A percentile compares a stretch with the other conserved stretches of the same genome.
Evolutionary conservation across 441 rosid genomes (phyloP).

Genomic region (Erysimum cheiri): DNA sequence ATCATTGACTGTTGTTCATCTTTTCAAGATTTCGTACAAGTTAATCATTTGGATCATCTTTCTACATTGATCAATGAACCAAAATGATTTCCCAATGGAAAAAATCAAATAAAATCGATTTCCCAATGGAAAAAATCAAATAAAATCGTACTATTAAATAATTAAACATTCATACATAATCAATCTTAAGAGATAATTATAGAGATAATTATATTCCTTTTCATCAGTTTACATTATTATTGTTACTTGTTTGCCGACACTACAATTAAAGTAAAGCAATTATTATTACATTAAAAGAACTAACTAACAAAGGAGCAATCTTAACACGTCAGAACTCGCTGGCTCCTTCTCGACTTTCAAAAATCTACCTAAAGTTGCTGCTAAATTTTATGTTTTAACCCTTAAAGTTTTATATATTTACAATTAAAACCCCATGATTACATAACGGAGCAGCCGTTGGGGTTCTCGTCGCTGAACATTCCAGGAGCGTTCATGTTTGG

Average conservation of each 20-base stretch:
- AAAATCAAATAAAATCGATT: background rate
- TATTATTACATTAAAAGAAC: slow-evolving; percentile 13
- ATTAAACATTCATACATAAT: background rate
- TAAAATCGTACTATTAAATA: background rate
- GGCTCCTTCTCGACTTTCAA: slow-evolving; percentile 32
- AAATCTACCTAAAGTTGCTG: slow-evolving; percentile 14
- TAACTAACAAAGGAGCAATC: slow-evolving; percentile 25
- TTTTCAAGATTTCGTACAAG: slow-evolving; percentile 23
- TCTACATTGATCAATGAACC: slow-evolving; percentile 21
- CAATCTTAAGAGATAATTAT: too few species aligned
- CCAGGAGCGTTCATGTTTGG: slow-evolving; percentile 47
- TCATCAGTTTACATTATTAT: slow-evolving; percentile 14
- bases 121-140: too few species aligned
- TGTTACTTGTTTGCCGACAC: slow-evolving; percentile 18
- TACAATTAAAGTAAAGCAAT: slow-evolving; percentile 17
- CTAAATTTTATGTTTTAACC: slow-evolving; percentile 1
- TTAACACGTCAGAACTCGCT: slow-evolving; percentile 31
- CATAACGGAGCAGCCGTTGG: slow-evolving; percentile 61
- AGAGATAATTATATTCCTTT: slow-evolving; percentile 6
- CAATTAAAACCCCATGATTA: slow-evolving; percentile 29
- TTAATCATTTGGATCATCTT: slow-evolving; percentile 30
- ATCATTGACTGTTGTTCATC: slow-evolving; percentile 9
- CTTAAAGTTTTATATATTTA: slow-evolving; percentile 6
- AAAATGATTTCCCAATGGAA: slow-evolving; percentile 15
- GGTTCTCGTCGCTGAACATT: slow-evolving; percentile 70